Evolutionary conservation across 2,329 filamentous ascomycete species (phyloP), one percentile per base, ranked within the genome.

Genomic region (Nothomitra cinnamomea): DNA sequence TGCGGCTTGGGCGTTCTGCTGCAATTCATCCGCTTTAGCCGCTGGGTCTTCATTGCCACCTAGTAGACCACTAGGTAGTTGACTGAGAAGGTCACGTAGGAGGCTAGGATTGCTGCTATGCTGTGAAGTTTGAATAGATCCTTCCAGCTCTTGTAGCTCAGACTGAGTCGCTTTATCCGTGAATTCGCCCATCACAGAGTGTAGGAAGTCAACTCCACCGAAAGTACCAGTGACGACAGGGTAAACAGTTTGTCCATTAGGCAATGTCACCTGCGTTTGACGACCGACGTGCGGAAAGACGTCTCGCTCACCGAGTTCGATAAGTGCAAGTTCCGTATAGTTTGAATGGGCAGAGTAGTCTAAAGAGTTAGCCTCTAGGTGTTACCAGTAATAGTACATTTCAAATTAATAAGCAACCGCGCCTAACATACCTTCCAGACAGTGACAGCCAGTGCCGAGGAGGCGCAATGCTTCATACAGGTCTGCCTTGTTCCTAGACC

Each of bases 331-430:
- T 66, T 95, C 89, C 13, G 76, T 80, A 69, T 94, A 95, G 73
- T 95, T 95, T 65, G 87, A 94, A 69, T 95, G 90, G 15, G 89
- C 90, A 53, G 88, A 82, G 70, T 83, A 96, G 65, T 95, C 89
- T 43, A n/a, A 45, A 2, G 7, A 8, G 6, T 15, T 24, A 15
- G 45, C 25, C 7, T 15, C 5, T 15, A 36, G 38, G 21, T 52
- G 32, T 12, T 6, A 54, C 43, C 6, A 25, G 8, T 10, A 3
- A 38, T 2, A 25, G 47, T 10, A 32, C 5, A 32, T 32, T 32
- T 32, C 28, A 10, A 8, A 25, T 28, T 10, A 45, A 40, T 22
- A 22, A n/a, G 8, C 28, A 25, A 13, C 15, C 13, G 21, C 21
- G 24, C 41, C 24, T 3, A 22, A 61, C 66, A 59, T 63, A 79